These are phyloP conservation scores for Helenozyma baotianmanensis DNA, from an alignment of 805 yeast genomes.

Conservation along the genomic window DNA sequence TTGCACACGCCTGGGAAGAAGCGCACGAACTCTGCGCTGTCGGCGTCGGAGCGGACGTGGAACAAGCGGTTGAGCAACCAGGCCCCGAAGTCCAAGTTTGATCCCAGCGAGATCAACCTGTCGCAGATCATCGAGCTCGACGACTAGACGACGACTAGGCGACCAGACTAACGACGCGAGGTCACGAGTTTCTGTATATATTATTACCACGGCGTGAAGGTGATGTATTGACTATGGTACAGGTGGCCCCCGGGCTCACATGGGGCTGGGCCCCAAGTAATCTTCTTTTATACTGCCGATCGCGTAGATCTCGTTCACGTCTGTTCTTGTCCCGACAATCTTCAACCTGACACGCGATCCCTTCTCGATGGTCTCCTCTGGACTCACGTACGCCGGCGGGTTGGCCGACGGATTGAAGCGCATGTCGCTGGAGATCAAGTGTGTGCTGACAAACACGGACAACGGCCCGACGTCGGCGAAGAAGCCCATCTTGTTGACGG, in stretches of 20 bases:
- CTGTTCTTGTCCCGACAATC: constrained; percentile 95
- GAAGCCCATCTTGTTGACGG: constrained; percentile 91
- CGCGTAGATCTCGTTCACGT: constrained; percentile 95
- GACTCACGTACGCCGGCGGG: constrained; percentile 96
- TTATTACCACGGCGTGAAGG: no score
- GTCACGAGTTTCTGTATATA: no score
- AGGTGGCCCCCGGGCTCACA: constrained; percentile 19
- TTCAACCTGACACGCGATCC: constrained; percentile 92
- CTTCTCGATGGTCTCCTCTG: constrained; percentile 91
- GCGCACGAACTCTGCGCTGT: constrained; percentile 7
- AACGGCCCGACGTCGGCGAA: constrained; percentile 98
- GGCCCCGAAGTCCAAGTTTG: constrained; percentile 9
- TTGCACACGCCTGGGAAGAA: constrained; percentile 11
- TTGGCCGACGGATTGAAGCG: constrained; percentile 89
- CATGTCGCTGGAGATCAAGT: constrained; percentile 92
- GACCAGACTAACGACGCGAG: no score
- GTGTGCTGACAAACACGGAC: constrained; percentile 90
- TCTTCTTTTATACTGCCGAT: constrained; percentile 98
- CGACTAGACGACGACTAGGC: constrained; percentile 6
- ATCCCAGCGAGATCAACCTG: constrained; percentile 7
- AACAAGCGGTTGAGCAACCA: constrained; percentile 10
- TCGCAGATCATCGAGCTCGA: constrained; percentile 16
- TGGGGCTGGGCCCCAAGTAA: constrained; percentile 77
- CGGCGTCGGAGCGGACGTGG: constrained; percentile 4
- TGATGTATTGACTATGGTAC: no score